Percentiles rank a stretch among this genome's conserved stretches.
Conservation (phyloP, 2,329 filamentous ascomycete species). For the Dothiorella sarmentorum region DNA sequence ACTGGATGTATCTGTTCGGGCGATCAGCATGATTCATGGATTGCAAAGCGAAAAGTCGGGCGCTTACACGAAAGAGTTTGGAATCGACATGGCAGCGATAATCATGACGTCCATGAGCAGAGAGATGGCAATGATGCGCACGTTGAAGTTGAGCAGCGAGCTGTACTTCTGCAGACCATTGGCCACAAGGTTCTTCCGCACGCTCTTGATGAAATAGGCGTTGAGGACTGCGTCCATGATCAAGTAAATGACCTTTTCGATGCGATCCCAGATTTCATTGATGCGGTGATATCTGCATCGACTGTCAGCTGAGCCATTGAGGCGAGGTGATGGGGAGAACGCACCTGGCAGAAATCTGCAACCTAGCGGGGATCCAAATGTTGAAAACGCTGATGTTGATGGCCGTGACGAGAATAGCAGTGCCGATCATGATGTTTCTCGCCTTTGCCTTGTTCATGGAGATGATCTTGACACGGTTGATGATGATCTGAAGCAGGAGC, state of each 20-base stretch:
- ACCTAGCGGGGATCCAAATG: conserved; percentile 41
- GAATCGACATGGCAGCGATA: conserved; percentile 47
- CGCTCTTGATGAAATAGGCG: conserved; percentile 41
- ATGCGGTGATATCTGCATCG: conserved; percentile 28
- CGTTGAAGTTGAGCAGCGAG: conserved; percentile 50
- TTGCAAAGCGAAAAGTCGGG: not conserved
- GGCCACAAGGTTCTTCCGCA: conserved; percentile 47
- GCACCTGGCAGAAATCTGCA: conserved; percentile 30
- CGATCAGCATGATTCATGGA: not conserved
- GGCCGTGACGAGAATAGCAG: conserved; percentile 35
- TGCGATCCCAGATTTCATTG: conserved; percentile 40
- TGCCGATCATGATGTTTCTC: conserved; percentile 35
- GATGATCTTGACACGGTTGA: conserved; percentile 39
- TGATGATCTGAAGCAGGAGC: conserved; percentile 40
- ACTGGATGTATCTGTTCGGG: conserved; percentile 45
- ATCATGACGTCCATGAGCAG: conserved; percentile 51
- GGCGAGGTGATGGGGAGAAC: not conserved
- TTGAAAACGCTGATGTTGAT: conserved; percentile 39
- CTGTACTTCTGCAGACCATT: conserved; percentile 52
- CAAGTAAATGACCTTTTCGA: conserved; percentile 38
- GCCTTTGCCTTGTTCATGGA: conserved; percentile 32
- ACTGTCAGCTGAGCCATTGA: not conserved
- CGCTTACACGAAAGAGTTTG: conserved; percentile 44
- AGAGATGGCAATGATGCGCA: conserved; percentile 49
- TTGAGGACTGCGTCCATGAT: conserved; percentile 37